Evolutionary conservation across 805 yeast species (phyloP).

Genomic region (Citeromyces matritensis): DNA sequence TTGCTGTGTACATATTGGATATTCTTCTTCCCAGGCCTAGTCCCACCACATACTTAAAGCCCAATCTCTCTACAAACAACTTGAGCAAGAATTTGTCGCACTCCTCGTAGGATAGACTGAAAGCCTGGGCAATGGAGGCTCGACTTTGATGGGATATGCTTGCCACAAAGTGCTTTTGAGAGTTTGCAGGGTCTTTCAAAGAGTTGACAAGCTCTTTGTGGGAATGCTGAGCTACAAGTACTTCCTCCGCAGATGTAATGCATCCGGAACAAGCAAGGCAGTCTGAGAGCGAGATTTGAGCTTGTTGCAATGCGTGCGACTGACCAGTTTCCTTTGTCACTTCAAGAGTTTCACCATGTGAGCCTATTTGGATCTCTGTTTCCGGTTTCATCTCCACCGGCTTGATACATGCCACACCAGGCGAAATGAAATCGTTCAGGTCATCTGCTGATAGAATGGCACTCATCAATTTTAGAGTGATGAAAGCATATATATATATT

Average conservation of each 20-base stretch:
- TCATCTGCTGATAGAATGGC: slow-evolving; percentile 82
- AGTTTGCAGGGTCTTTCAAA: slow-evolving; percentile 16
- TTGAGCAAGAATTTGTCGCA: slow-evolving; percentile 49
- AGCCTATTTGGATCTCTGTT: slow-evolving; percentile 42
- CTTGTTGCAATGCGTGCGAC: slow-evolving; percentile 44
- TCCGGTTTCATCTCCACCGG: slow-evolving; percentile 43
- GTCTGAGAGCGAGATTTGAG: slow-evolving; percentile 81
- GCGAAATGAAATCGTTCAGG: slow-evolving; percentile 85
- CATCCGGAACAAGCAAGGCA: slow-evolving; percentile 97
- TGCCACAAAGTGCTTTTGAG: slow-evolving; percentile 38
- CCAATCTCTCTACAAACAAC: slow-evolving; percentile 43
- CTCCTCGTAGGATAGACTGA: slow-evolving; percentile 28
- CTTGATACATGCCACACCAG: slow-evolving; percentile 89
- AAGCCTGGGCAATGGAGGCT: slow-evolving; percentile 66
- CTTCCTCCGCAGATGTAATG: slow-evolving; percentile 94
- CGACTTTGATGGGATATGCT: slow-evolving; percentile 81
- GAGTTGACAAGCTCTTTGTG: slow-evolving; percentile 63
- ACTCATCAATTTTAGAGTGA: slow-evolving; percentile 36
- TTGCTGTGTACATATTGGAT: slow-evolving; percentile 33
- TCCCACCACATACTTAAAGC: slow-evolving; percentile 68
- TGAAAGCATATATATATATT: no score
- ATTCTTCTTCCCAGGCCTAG: slow-evolving; percentile 69
- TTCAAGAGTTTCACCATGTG: slow-evolving; percentile 47
- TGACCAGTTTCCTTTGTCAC: slow-evolving; percentile 48
- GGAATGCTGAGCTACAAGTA: slow-evolving; percentile 80